Evolutionary conservation across 2,329 filamentous ascomycete species (phyloP).

Genomic region (Setomelanomma holmii): DNA sequence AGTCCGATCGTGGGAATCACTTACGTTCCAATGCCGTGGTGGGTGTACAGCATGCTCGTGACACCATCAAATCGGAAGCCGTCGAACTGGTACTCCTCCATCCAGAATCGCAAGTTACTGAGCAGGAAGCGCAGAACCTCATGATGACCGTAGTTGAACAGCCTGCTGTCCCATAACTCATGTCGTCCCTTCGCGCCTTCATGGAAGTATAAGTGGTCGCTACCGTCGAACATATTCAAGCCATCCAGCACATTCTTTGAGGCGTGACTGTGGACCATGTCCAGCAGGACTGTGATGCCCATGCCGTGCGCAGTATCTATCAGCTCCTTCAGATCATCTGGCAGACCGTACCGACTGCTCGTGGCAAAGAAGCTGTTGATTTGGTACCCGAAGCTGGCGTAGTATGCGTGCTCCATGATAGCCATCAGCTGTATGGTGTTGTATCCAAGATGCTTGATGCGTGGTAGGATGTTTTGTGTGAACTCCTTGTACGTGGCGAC

Average conservation of each 20-base stretch:
- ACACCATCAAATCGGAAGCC: slow-evolving; percentile 98
- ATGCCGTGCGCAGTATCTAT: slow-evolving; percentile 93
- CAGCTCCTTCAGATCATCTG: slow-evolving; percentile 94
- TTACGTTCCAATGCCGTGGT: slow-evolving; percentile 96
- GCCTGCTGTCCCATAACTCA: slow-evolving; percentile 91
- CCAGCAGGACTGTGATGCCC: slow-evolving; percentile 88
- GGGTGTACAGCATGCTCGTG: slow-evolving; percentile 95
- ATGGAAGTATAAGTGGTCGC: slow-evolving; percentile 96
- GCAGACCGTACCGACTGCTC: slow-evolving; percentile 90
- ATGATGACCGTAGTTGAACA: slow-evolving; percentile 97
- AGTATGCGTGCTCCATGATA: slow-evolving; percentile 99
- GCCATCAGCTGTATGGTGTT: slow-evolving; percentile 99
- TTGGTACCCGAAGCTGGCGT: slow-evolving; percentile 98
- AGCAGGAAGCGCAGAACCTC: slow-evolving; percentile 95
- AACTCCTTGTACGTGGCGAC: slow-evolving; percentile 98
- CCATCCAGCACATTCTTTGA: slow-evolving; percentile 97
- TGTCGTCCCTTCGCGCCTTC: slow-evolving; percentile 83
- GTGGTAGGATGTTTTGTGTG: slow-evolving; percentile 86
- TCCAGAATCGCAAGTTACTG: slow-evolving; percentile 97
- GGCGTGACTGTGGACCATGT: slow-evolving; percentile 97
- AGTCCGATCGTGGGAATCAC: slow-evolving; percentile 44
- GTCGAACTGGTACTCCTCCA: slow-evolving; percentile 97
- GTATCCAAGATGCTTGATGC: slow-evolving; percentile 90
- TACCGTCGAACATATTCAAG: slow-evolving; percentile 93
- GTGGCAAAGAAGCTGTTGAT: slow-evolving; percentile 99